These are phyloP conservation scores for Coemansia pectinata DNA, from an alignment of 192 early-diverging fungal genomes.

Conservation along the genomic window DNA sequence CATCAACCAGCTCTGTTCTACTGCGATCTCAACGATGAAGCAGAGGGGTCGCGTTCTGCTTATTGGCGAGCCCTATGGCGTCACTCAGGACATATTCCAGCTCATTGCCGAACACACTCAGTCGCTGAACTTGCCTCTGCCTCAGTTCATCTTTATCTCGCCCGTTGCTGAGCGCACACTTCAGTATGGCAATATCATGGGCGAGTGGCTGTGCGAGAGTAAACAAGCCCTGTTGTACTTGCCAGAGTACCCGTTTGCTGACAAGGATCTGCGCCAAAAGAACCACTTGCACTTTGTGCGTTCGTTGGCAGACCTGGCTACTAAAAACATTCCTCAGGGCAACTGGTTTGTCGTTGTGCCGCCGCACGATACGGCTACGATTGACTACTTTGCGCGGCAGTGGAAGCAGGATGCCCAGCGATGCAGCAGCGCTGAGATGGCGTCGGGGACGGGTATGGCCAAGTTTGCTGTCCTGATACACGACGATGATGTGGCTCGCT, in stretches of 20 bases:
- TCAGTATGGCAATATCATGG: conserved; percentile 79
- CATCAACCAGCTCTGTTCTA: conserved; percentile 43
- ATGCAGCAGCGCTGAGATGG: conserved; percentile 44
- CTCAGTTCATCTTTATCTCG: conserved; percentile 71
- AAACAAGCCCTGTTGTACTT: conserved; percentile 69
- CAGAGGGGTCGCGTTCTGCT: conserved; percentile 70
- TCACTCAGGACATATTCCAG: conserved; percentile 73
- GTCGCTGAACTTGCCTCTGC: conserved; percentile 60
- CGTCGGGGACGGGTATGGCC: conserved; percentile 32
- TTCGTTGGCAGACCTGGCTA: conserved; percentile 37
- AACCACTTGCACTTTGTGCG: conserved; percentile 50
- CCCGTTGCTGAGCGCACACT: conserved; percentile 76
- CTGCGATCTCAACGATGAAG: conserved; percentile 50
- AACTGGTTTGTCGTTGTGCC: conserved; percentile 50
- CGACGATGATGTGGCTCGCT: conserved; percentile 40
- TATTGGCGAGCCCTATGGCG: conserved; percentile 66
- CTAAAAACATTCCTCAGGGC: conserved; percentile 36
- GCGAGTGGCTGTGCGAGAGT: conserved; percentile 78
- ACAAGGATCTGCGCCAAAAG: conserved; percentile 53
- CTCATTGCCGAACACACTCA: conserved; percentile 59
- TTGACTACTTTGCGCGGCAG: conserved; percentile 39
- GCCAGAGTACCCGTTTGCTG: conserved; percentile 59
- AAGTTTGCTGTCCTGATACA: conserved; percentile 43
- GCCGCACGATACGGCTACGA: conserved; percentile 31
- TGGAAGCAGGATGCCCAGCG: conserved; percentile 43